Conservation (phyloP, 441 rosid species). For the Erysimum cheiri region DNA sequence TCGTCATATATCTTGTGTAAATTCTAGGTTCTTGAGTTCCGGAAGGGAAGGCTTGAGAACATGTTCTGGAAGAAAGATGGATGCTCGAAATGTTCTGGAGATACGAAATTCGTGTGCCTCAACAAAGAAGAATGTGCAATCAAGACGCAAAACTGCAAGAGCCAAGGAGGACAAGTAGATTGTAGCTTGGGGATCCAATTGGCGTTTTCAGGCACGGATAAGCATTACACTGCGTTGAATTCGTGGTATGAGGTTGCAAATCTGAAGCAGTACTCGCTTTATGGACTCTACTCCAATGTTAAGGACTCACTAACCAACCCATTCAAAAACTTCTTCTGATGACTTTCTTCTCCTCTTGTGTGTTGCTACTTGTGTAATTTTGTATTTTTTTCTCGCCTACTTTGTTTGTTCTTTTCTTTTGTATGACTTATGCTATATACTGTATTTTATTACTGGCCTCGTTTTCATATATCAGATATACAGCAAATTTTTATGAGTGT, state of each 20-base stretch:
- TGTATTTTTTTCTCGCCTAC: slow-evolving; percentile 28
- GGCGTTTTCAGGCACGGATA: slow-evolving; percentile 97
- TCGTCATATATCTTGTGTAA: slow-evolving; percentile 15
- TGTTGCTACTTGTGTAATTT: slow-evolving; percentile 26
- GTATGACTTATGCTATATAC: slow-evolving; percentile 20
- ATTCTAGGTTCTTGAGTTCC: slow-evolving; percentile 79
- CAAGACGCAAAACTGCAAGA: slow-evolving; percentile 66
- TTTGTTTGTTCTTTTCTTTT: slow-evolving; percentile 27
- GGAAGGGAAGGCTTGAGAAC: slow-evolving; percentile 89
- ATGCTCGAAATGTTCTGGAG: slow-evolving; percentile 70
- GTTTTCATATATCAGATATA: background rate
- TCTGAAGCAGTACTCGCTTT: slow-evolving; percentile 90
- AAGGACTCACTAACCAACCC: slow-evolving; percentile 69
- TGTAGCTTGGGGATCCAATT: slow-evolving; percentile 94
- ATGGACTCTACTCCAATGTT: slow-evolving; percentile 80
- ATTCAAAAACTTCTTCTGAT: slow-evolving; percentile 67
- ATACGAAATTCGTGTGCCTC: slow-evolving; percentile 69
- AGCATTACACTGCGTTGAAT: slow-evolving; percentile 79
- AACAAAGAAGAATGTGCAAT: slow-evolving; percentile 86
- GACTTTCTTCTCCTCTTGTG: slow-evolving; percentile 37
- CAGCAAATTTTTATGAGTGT: too few species aligned
- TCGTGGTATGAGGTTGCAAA: slow-evolving; percentile 97
- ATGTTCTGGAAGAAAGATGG: slow-evolving; percentile 95
- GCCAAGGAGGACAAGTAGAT: slow-evolving; percentile 75
- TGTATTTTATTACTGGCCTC: slow-evolving; percentile 34